Conservation (phyloP, 768 basidiomycete genomes). For the Leccinum arenicola region DNA sequence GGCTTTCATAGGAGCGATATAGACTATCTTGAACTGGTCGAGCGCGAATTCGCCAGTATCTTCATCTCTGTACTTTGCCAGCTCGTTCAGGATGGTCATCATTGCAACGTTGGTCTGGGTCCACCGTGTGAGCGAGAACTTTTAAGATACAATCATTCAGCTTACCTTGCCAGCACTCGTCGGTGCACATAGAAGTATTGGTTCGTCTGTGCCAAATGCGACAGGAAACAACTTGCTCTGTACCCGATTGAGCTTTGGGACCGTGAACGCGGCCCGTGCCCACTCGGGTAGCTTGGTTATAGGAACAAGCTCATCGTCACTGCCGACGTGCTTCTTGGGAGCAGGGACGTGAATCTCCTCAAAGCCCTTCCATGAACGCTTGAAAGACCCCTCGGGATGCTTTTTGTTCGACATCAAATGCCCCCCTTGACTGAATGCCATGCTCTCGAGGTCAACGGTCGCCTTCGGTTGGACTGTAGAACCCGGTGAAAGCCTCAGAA, state of each 20-base stretch:
- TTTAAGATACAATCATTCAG: neutral
- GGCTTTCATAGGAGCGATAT: constrained; percentile 97
- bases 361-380: constrained; percentile 92
- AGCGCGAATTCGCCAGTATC: constrained; percentile 78
- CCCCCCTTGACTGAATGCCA: constrained; percentile 96
- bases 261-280: constrained; percentile 85
- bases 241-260: constrained; percentile 79
- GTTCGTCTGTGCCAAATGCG: constrained; percentile 94
- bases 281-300: constrained; percentile 76
- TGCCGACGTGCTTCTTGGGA: constrained; percentile 71
- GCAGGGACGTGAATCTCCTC: constrained; percentile 98
- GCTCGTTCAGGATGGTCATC: constrained; percentile 70
- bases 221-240: constrained; percentile 92
- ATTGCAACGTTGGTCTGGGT: constrained; percentile 91
- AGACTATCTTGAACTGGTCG: constrained; percentile 93
- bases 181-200: constrained; percentile 92
- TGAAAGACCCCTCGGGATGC: constrained; percentile 96
- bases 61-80: constrained; percentile 84
- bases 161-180: constrained; percentile 97
- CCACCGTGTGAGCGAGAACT: constrained; percentile 12
- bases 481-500: constrained; percentile 83
- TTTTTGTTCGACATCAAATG: constrained; percentile 99
- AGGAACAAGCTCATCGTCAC: constrained; percentile 67
- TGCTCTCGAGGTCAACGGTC: constrained; percentile 84
- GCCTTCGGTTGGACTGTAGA: constrained; percentile 83